Conservation (phyloP, 805 yeast species). For the Wickerhamiella dianesei region DNA sequence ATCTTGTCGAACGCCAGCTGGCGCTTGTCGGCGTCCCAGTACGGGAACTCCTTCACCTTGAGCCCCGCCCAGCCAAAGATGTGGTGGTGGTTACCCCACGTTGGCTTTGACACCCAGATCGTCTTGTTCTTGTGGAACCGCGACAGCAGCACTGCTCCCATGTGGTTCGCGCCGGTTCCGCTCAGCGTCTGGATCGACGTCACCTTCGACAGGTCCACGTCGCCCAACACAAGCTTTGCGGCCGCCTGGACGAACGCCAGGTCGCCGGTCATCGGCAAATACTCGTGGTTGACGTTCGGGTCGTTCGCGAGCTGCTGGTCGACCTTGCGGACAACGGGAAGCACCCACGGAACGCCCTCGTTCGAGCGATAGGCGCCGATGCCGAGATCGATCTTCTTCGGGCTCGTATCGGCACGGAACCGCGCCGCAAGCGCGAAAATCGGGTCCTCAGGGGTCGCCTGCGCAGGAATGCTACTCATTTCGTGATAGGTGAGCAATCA, state of each 20-base stretch:
- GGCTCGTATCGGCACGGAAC: conserved; percentile 28
- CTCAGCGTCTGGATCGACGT: conserved; percentile 65
- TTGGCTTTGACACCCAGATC: conserved; percentile 70
- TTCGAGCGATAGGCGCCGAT: conserved; percentile 92
- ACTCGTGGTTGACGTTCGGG: conserved; percentile 59
- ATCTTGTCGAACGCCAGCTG: conserved; percentile 60
- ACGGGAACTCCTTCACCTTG: conserved; percentile 58
- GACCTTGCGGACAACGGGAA: conserved; percentile 65
- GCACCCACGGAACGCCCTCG: conserved; percentile 75
- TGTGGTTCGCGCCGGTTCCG: conserved; percentile 85
- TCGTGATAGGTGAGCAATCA: too few relatives aligned
- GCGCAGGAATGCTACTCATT: conserved; percentile 16
- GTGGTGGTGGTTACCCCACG: conserved; percentile 95
- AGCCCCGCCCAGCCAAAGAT: conserved; percentile 64
- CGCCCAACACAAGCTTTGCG: conserved; percentile 58
- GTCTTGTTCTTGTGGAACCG: conserved; percentile 33
- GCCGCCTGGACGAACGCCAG: conserved; percentile 52
- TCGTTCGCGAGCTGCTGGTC: conserved; percentile 29
- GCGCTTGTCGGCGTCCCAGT: conserved; percentile 67
- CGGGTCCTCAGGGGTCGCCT: conserved; percentile 62
- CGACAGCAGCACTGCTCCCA: conserved; percentile 61
- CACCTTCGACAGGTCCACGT: conserved; percentile 37
- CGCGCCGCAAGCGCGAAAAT: conserved; percentile 49
- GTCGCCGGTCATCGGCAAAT: conserved; percentile 74
- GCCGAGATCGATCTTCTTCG: conserved; percentile 43